These are phyloP conservation scores for Azolla pinnata DNA, from an alignment of 75 land plant species.

Conservation along the genomic window DNA sequence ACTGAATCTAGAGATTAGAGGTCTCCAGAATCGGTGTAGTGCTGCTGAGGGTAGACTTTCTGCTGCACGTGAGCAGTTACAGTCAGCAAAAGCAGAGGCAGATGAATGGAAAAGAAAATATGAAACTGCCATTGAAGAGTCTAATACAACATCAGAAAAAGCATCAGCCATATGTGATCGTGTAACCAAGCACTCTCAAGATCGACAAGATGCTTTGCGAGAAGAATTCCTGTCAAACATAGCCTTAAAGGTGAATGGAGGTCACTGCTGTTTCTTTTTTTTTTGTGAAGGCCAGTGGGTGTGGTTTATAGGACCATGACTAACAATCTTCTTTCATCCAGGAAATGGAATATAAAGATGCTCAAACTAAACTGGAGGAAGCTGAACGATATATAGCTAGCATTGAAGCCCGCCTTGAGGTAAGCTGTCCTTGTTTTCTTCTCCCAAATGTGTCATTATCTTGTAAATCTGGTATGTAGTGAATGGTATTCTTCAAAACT, in stretches of 20 bases:
- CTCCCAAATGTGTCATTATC: neutral
- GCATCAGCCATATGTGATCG: slow-evolving; percentile 61
- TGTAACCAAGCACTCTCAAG: slow-evolving; percentile 47
- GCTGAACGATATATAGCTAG: slow-evolving; percentile 51
- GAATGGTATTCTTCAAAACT: neutral
- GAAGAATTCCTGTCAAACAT: slow-evolving; percentile 43
- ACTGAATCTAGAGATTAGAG: slow-evolving; percentile 40
- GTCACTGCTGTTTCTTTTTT: neutral
- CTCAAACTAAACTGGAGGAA: slow-evolving; percentile 44
- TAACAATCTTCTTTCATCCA: slow-evolving; percentile 12
- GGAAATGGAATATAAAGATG: slow-evolving; percentile 63
- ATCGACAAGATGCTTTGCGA: slow-evolving; percentile 69
- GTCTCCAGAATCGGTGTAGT: slow-evolving; percentile 57
- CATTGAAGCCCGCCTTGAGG: slow-evolving; percentile 54
- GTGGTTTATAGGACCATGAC: neutral
- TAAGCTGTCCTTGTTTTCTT: slow-evolving; percentile 8
- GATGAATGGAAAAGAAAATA: slow-evolving; percentile 81
- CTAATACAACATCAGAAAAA: slow-evolving; percentile 53
- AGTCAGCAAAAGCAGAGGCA: slow-evolving; percentile 85
- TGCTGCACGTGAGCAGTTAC: slow-evolving; percentile 74
- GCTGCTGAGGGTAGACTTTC: slow-evolving; percentile 85
- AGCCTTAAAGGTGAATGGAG: slow-evolving; percentile 46
- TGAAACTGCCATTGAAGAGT: slow-evolving; percentile 54
- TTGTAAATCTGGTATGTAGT: neutral
- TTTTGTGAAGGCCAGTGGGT: neutral